Conservation (phyloP, 176 grass and related monocot genomes). For the Oryza meyeriana region DNA sequence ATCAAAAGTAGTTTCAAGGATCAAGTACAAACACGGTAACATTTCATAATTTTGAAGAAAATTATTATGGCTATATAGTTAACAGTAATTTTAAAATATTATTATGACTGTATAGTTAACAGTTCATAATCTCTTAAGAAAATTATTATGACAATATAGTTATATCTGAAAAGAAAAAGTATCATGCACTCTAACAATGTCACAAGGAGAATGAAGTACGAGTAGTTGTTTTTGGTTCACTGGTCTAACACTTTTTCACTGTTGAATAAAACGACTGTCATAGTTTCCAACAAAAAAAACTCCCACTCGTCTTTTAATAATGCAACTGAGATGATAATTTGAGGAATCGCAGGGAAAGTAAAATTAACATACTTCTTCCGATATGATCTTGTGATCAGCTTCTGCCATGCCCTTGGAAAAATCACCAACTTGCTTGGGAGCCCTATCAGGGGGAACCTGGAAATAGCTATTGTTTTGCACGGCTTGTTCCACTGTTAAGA, state of each 20-base stretch:
- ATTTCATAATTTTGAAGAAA: neutral
- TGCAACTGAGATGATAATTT: neutral
- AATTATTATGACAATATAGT: neutral
- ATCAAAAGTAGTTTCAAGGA: neutral
- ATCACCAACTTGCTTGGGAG: constrained; percentile 66
- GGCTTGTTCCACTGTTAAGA: constrained; percentile 69
- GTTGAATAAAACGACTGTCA: too few relatives aligned
- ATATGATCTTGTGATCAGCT: constrained; percentile 65
- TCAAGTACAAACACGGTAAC: neutral
- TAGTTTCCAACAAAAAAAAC: neutral
- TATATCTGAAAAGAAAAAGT: neutral
- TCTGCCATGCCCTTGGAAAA: constrained; percentile 63
- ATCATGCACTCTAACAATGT: neutral
- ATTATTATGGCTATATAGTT: neutral
- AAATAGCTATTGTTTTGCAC: constrained; percentile 57
- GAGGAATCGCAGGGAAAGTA: neutral
- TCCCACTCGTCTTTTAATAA: neutral
- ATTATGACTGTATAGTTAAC: neutral
- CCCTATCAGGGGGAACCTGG: constrained; percentile 23
- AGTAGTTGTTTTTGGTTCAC: neutral
- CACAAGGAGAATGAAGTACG: neutral
- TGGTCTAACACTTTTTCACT: neutral
- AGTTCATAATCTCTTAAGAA: neutral
- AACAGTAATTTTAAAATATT: neutral
- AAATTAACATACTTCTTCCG: constrained; percentile 51